phyloP scores from a whole-genome alignment of 1,284 basidiomycete genomes.

The Crucibulum parvulum region DNA sequence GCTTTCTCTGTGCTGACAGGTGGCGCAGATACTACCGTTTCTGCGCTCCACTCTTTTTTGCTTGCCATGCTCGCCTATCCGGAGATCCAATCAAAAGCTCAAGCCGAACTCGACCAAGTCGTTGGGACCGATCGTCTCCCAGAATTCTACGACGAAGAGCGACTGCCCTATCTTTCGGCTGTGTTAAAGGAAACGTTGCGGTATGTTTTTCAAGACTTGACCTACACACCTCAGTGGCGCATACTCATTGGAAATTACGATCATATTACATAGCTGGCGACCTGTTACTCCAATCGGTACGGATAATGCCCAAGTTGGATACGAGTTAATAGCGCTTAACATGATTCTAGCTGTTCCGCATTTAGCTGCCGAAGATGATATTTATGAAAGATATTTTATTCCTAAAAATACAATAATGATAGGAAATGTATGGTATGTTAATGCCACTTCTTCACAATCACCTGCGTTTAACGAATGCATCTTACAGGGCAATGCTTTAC shows the following conservation, averaged over 20 bases:
- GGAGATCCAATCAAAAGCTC: slow-evolving; percentile 2
- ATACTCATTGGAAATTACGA: background rate
- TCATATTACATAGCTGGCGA: slow-evolving; percentile 24
- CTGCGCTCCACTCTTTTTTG: slow-evolving; percentile 1
- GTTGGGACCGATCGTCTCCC: slow-evolving; percentile 1
- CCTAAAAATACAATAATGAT: slow-evolving; percentile 39
- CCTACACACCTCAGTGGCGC: background rate
- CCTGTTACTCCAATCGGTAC: slow-evolving; percentile 21
- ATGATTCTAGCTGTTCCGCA: background rate
- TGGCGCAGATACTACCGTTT: slow-evolving; percentile 6
- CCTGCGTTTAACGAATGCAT: background rate
- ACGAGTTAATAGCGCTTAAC: background rate
- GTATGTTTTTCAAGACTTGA: background rate
- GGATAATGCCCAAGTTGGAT: background rate
- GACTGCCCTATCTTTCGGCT: slow-evolving; percentile 4
- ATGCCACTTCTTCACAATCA: background rate
- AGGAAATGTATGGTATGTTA: slow-evolving; percentile 21
- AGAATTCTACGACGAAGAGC: slow-evolving; percentile 1
- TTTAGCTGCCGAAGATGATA: slow-evolving; percentile 29
- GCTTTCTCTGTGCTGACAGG: background rate
- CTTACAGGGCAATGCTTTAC: slow-evolving; percentile 45
- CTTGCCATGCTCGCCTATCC: slow-evolving; percentile 4
- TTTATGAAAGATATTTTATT: slow-evolving; percentile 43
- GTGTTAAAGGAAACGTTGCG: slow-evolving; percentile 5
- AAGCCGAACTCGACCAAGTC: slow-evolving; percentile 3